Conservation (phyloP, 2,329 filamentous ascomycete species). For the Xylariales sp. region DNA sequence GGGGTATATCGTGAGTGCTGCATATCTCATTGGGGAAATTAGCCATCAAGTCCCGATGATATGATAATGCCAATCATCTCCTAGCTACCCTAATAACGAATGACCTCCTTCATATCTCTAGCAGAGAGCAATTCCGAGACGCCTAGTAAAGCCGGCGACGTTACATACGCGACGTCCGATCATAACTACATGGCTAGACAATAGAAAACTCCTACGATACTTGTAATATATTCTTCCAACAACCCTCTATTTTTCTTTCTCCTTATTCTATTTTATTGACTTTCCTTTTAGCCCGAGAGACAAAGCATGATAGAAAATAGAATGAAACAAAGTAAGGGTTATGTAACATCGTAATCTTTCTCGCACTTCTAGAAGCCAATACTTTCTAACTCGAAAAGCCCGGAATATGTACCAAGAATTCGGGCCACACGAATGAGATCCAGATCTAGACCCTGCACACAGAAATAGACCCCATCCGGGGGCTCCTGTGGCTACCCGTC, state of each 20-base stretch:
- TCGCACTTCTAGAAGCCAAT: not conserved
- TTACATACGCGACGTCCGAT: not conserved
- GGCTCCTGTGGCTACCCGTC: slow-evolving; percentile 16
- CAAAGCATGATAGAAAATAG: no score
- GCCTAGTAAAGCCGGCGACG: slow-evolving; percentile 1
- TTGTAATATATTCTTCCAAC: not conserved
- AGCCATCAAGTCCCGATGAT: slow-evolving; percentile 2
- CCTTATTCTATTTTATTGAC: not conserved
- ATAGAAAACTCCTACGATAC: not conserved
- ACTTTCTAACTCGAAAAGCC: not conserved
- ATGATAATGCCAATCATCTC: not conserved
- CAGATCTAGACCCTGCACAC: not conserved
- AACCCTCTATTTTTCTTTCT: not conserved
- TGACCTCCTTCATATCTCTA: not conserved
- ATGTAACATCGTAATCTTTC: not conserved
- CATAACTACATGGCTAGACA: not conserved
- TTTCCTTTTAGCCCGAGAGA: no score
- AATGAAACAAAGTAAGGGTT: not conserved
- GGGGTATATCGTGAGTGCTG: no score
- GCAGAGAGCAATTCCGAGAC: not conserved
- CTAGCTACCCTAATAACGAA: not conserved
- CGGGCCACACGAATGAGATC: not conserved
- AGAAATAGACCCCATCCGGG: not conserved
- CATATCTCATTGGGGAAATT: no score
- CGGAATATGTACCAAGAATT: not conserved